Evolutionary conservation across 495 filamentous ascomycete species (phyloP).

Genomic region (Thermothielavioides terrestris): DNA sequence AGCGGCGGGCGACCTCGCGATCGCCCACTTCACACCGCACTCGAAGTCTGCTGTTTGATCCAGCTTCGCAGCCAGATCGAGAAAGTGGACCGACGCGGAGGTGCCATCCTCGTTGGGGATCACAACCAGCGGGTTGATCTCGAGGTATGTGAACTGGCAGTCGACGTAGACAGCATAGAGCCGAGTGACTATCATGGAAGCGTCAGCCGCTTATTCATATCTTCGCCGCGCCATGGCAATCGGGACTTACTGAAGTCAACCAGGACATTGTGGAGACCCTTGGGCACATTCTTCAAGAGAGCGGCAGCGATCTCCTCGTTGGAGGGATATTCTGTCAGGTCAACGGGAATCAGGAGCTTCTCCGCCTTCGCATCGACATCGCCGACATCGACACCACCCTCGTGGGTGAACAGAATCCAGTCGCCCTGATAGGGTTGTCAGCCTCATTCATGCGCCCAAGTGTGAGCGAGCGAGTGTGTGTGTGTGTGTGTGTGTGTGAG

Average conservation of each 20-base stretch:
- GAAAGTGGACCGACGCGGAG: slow-evolving; percentile 92
- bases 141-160: slow-evolving; percentile 99
- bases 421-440: slow-evolving; percentile 60
- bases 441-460: too few relatives aligned
- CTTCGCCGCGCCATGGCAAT: slow-evolving; percentile 47
- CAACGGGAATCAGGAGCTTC: slow-evolving; percentile 95
- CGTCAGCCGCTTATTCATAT: slow-evolving; percentile 6
- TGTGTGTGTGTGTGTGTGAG: too few relatives aligned
- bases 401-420: slow-evolving; percentile 98
- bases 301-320: slow-evolving; percentile 83
- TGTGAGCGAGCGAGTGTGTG: neutral
- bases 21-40: slow-evolving; percentile 97
- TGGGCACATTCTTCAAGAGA: slow-evolving; percentile 85
- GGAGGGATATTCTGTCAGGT: slow-evolving; percentile 88
- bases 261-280: slow-evolving; percentile 93
- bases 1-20: slow-evolving; percentile 79
- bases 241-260: slow-evolving; percentile 71
- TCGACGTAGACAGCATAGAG: slow-evolving; percentile 98
- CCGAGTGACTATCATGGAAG: slow-evolving; percentile 22
- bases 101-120: slow-evolving; percentile 89
- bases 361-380: slow-evolving; percentile 98
- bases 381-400: slow-evolving; percentile 98
- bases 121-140: slow-evolving; percentile 98
- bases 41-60: slow-evolving; percentile 99
- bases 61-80: slow-evolving; percentile 96